A percentile compares a stretch with the other conserved stretches of the same genome.
These are phyloP conservation scores for Tuber microsphaerosporum DNA, from an alignment of 495 filamentous ascomycete species.

Conservation along the genomic window DNA sequence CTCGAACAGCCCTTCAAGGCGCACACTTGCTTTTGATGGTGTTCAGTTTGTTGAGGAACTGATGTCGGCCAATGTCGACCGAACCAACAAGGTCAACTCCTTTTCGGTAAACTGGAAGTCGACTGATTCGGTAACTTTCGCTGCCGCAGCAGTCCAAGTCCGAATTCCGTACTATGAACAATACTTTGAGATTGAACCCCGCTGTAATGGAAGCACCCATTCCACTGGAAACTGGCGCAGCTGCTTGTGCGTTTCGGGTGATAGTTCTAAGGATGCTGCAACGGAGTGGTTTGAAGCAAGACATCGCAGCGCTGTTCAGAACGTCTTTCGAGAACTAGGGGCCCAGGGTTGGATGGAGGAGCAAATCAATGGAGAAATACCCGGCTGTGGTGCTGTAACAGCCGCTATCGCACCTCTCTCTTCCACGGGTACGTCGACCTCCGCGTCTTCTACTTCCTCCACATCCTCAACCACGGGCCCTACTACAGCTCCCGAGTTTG, in stretches of 20 bases:
- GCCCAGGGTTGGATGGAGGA: not conserved
- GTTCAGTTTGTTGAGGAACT: not conserved
- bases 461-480: not conserved
- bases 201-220: not conserved
- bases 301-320: constrained; percentile 1
- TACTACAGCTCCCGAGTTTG: not conserved
- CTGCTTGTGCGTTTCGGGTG: not conserved
- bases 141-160: not conserved
- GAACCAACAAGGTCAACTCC: not conserved
- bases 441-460: not conserved
- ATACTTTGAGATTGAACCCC: not conserved
- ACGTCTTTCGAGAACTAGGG: not conserved
- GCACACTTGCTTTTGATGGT: not conserved
- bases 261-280: not conserved
- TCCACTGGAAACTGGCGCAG: not conserved
- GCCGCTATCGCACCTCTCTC: not conserved
- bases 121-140: not conserved
- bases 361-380: not conserved
- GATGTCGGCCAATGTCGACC: not conserved
- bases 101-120: not conserved
- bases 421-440: not conserved
- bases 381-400: not conserved
- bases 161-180: not conserved
- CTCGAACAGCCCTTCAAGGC: not conserved
- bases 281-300: not conserved